Percentiles rank a stretch among this genome's conserved stretches.
Evolutionary conservation across 1,284 basidiomycete genomes (phyloP).

Genomic region (Sporisorium exsertum): DNA sequence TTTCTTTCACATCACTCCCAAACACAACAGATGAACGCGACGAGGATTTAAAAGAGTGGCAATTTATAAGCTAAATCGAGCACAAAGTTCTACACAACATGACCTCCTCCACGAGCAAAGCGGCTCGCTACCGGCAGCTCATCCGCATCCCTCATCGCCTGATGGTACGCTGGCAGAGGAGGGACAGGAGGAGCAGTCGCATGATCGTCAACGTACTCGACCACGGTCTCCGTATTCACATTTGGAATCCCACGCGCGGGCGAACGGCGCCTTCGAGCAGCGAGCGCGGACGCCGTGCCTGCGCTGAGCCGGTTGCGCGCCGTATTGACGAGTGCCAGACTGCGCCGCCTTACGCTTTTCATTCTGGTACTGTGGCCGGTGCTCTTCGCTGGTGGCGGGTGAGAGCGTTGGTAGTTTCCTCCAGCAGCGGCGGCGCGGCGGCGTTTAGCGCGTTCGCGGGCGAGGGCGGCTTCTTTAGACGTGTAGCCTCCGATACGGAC

Average conservation of each 20-base stretch:
- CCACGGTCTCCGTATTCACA: conserved; percentile 8
- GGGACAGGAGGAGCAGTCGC: conserved; percentile 28
- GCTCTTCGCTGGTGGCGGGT: conserved; percentile 31
- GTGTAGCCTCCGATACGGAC: conserved; percentile 46
- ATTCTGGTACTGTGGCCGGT: conserved; percentile 25
- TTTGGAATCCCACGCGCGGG: conserved; percentile 20
- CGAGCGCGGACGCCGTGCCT: conserved; percentile 29
- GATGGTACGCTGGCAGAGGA: conserved; percentile 42
- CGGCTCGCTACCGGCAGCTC: conserved; percentile 25
- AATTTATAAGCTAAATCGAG: neutral
- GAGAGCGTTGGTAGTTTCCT: neutral
- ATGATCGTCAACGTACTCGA: conserved; percentile 31
- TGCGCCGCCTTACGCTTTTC: conserved; percentile 27
- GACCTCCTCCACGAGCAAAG: conserved; percentile 17
- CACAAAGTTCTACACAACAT: conserved; percentile 15
- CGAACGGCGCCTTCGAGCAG: conserved; percentile 19
- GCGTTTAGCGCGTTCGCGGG: conserved; percentile 20
- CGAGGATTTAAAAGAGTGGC: neutral
- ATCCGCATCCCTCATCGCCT: conserved; percentile 10
- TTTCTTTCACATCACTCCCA: too few species aligned
- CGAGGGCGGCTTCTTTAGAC: conserved; percentile 27
- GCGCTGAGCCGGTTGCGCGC: conserved; percentile 31
- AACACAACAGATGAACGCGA: too few species aligned
- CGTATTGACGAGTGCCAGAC: conserved; percentile 33
- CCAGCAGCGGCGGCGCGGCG: conserved; percentile 6